Conservation (phyloP, 345 rosid genomes). For the Pugionium cornutum region DNA sequence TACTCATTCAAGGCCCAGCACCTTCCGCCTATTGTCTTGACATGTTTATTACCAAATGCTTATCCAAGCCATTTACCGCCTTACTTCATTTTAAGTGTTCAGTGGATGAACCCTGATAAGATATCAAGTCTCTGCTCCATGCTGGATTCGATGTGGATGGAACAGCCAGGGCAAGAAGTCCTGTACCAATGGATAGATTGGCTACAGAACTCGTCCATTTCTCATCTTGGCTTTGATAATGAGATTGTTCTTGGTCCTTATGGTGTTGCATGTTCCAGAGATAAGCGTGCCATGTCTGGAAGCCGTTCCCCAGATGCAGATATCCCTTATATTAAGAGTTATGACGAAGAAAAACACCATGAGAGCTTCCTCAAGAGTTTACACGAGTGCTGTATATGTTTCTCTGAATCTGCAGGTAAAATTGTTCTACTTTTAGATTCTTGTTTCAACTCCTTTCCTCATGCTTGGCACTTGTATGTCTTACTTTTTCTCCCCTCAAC, state of each 20-base stretch:
- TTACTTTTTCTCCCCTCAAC: constrained; percentile 19
- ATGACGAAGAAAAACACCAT: constrained; percentile 63
- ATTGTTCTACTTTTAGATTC: neutral
- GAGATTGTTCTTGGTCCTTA: constrained; percentile 76
- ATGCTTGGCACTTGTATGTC: neutral
- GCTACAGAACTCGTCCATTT: constrained; percentile 65
- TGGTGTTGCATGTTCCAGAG: constrained; percentile 44
- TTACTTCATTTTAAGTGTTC: constrained; percentile 57
- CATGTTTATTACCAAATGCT: constrained; percentile 67
- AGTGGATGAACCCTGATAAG: constrained; percentile 68
- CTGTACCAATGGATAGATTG: constrained; percentile 72
- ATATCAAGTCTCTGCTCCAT: constrained; percentile 69
- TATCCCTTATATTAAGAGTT: constrained; percentile 63
- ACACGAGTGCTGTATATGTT: constrained; percentile 81
- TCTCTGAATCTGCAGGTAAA: constrained; percentile 63
- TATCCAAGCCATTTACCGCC: constrained; percentile 86
- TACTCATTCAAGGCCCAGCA: constrained; percentile 69
- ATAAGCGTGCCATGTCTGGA: constrained; percentile 66
- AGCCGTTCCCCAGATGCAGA: constrained; percentile 60
- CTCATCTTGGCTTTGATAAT: constrained; percentile 56
- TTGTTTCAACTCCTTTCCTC: constrained; percentile 5
- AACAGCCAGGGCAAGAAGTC: constrained; percentile 76
- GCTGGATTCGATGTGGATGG: constrained; percentile 73
- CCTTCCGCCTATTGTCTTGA: constrained; percentile 78
- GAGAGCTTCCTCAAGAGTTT: constrained; percentile 63